Evolutionary conservation across 1,139 yeast genomes (phyloP), one percentile per base, ranked within the genome.

Genomic region (Geotrichum histeridarum): DNA sequence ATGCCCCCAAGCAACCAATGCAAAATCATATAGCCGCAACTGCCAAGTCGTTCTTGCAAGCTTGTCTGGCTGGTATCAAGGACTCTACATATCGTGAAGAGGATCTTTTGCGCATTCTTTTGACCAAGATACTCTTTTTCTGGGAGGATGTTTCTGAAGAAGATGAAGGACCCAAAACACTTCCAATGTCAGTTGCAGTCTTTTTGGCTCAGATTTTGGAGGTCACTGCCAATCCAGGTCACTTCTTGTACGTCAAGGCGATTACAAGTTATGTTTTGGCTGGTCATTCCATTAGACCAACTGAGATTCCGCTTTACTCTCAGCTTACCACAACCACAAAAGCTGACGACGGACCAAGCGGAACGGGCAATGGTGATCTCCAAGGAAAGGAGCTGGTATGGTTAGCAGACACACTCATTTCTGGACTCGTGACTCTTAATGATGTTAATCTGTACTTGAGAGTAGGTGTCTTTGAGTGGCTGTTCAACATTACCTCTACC

Each of bases 211-310:
- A 78, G 51, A 67, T 89, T 42, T 70, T 81, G 4, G 80, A 82
- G 4, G 73, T 87, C 1, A 67, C 87, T 55, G 67, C 77, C 8
- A 82, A 80, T 66, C 96, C 90, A 0, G 83, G 79, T n/a, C 94
- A 80, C 67, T 78, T 72, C 64, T 68, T 91, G 46, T 87, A 85
- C 66, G 95, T 88, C 59, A 80, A 81, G 59, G 79, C 81, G 0
- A 80, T 77, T 18, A 42, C 45, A n/a, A 64, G 63, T 17, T 68
- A 63, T 60, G 59, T 70, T 38, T 57, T 69, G 47, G 73, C 80
- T 3, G 80, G 80, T 36, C 84, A 88, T 8, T 71, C 73, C 7
- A 69, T 87, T 45, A 77, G 77, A 57, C 61, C 71, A 0, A 73
- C 72, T 56, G 93, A 86, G 41, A 67, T 90, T 35, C 96, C 97